A percentile compares a stretch with the other conserved stretches of the same genome.
Evolutionary conservation across 768 basidiomycete species (phyloP).

Genomic region (Termitomyces eurrhizus): DNA sequence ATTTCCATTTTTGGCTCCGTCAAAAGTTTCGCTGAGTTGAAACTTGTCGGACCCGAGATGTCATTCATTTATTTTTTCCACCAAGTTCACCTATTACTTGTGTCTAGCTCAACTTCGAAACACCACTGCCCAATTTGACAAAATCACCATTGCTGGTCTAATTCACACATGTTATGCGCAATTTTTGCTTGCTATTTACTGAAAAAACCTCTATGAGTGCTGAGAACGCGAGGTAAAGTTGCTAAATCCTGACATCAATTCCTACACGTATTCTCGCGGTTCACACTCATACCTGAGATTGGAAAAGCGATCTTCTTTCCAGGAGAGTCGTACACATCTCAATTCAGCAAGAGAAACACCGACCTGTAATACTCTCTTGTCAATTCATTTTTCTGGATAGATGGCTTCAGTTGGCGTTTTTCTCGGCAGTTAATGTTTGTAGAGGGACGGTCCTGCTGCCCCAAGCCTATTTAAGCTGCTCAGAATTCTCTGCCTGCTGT

Average conservation of each 20-base stretch:
- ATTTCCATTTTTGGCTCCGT: neutral
- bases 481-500: neutral
- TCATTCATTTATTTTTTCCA: neutral
- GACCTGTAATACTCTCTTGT: neutral
- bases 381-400: neutral
- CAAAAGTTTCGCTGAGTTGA: neutral
- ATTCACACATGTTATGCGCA: neutral
- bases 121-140: neutral
- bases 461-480: neutral
- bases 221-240: neutral
- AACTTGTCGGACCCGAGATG: neutral
- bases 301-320: neutral
- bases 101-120: neutral
- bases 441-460: neutral
- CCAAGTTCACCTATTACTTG: neutral
- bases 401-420: neutral
- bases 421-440: neutral
- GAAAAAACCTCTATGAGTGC: neutral
- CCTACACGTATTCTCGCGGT: neutral
- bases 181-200: neutral
- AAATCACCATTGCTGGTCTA: neutral
- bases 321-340: neutral
- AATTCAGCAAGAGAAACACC: neutral
- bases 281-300: neutral
- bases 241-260: neutral